A percentile compares a stretch with the other conserved stretches of the same genome.
Conservation (phyloP, 1,139 yeast species). For the Pneumocystis carinii region DNA sequence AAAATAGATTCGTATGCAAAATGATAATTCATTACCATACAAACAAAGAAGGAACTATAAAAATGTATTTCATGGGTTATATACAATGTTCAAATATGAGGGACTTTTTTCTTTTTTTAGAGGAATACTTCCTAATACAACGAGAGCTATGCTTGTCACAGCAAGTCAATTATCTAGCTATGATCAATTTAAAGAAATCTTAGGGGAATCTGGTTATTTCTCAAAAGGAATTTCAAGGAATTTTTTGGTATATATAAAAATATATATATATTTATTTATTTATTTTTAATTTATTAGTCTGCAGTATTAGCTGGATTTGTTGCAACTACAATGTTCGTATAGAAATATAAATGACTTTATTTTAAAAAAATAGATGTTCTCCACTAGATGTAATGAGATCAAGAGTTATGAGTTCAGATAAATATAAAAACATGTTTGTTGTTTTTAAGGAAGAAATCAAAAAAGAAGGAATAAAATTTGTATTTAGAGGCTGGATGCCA, state of each 20-base stretch:
- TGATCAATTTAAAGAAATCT: slow-evolving; percentile 57
- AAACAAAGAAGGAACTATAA: slow-evolving; percentile 58
- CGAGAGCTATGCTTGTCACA: slow-evolving; percentile 76
- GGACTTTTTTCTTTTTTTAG: slow-evolving; percentile 47
- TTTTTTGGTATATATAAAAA: slow-evolving; percentile 47
- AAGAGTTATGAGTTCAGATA: slow-evolving; percentile 57
- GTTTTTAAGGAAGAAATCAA: slow-evolving; percentile 44
- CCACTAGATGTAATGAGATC: slow-evolving; percentile 89
- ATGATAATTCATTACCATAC: slow-evolving; percentile 55
- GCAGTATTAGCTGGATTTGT: slow-evolving; percentile 53
- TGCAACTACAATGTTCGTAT: slow-evolving; percentile 51
- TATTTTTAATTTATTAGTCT: not conserved
- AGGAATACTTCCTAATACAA: slow-evolving; percentile 63
- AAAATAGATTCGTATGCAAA: slow-evolving; percentile 60
- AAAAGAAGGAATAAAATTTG: slow-evolving; percentile 28
- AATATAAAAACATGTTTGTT: slow-evolving; percentile 27
- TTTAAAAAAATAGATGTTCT: slow-evolving; percentile 34
- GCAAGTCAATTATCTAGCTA: slow-evolving; percentile 84
- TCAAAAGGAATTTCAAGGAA: slow-evolving; percentile 56
- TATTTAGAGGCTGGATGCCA: slow-evolving; percentile 68
- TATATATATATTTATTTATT: not conserved
- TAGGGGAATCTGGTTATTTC: slow-evolving; percentile 37
- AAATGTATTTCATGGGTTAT: slow-evolving; percentile 65
- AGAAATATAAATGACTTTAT: not conserved
- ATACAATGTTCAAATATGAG: slow-evolving; percentile 46